Evolutionary conservation across 768 basidiomycete genomes (phyloP), one percentile per base, ranked within the genome.

Genomic region (Rhizopogon vulgaris): DNA sequence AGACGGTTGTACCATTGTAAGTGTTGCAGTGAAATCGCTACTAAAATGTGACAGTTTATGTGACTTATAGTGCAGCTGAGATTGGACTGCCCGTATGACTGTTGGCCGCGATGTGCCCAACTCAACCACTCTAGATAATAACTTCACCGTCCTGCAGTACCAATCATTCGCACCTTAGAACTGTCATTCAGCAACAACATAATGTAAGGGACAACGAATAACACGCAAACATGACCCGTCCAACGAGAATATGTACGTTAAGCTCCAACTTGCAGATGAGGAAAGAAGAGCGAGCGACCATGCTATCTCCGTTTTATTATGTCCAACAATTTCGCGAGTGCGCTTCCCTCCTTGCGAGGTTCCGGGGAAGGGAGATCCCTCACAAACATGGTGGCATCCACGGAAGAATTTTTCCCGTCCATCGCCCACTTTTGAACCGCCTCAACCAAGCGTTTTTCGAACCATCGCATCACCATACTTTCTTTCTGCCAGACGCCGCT

Each of bases 401-500:
- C 45, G 14, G 14, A 34, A 34, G 18, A 22, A 12, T 9, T n/a
- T 46, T 34, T 32, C 6, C 7, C 34, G 9, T 46, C 14, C 36
- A 18, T 34, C 14, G 32, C 6, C 73, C 77, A 79, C 32, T 69
- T 72, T 52, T 73, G 68, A 0, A 80, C 72, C 14, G 69, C 58
- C 15, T 70, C 62, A 15, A 88, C 72, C 38, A 87, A 56, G 30
- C 66, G 61, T 52, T 65, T 73, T 65, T 89, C 87, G 47, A 78
- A 53, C 71, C 75, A 80, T 7, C 87, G 79, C 73, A 89, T 76
- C 8, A 65, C 22, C 71, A 77, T 82, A 14, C 75, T 73, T 64
- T 90, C 87, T 49, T 71, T 72, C 56, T 82, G 54, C 87, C 87
- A 90, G 3, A 89, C 76, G 1, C 79, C 80, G 0, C 75, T 80